phyloP scores from a whole-genome alignment of 2,329 filamentous ascomycete species.

The Lachnellula hyalina region DNA sequence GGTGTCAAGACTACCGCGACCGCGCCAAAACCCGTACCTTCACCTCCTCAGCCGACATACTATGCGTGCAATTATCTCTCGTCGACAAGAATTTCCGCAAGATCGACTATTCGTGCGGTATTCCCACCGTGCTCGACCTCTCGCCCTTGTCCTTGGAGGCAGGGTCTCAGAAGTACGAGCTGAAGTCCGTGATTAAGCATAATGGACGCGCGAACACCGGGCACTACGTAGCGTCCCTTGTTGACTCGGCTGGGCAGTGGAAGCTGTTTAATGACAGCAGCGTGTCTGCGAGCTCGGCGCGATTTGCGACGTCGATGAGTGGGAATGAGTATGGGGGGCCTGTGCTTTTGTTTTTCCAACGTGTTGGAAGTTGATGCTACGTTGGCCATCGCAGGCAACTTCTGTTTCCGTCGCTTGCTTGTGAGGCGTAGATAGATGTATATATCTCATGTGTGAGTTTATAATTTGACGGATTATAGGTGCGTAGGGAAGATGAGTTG shows the following conservation, averaged over 20 bases:
- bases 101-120: slow-evolving; percentile 5
- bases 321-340: no score
- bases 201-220: slow-evolving; percentile 14
- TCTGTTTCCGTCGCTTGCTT: no score
- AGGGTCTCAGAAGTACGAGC: slow-evolving; percentile 23
- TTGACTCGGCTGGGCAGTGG: slow-evolving; percentile 20
- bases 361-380: no score
- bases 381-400: no score
- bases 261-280: slow-evolving; percentile 19
- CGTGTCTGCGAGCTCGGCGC: no score
- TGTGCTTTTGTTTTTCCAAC: no score
- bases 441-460: no score
- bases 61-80: slow-evolving; percentile 27
- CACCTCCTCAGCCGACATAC: slow-evolving; percentile 22
- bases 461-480: no score
- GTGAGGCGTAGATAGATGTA: no score
- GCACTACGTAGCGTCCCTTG: slow-evolving; percentile 23
- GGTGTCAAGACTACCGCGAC: slow-evolving; percentile 14
- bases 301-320: no score
- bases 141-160: slow-evolving; percentile 22
- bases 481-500: no score
- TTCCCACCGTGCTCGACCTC: slow-evolving; percentile 12
- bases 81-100: slow-evolving; percentile 21
- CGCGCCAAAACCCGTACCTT: slow-evolving; percentile 15
- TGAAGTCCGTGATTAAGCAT: slow-evolving; percentile 30